phyloP scores from a whole-genome alignment of 352 stramenopile genomes.

The Pythium brachiatum region DNA sequence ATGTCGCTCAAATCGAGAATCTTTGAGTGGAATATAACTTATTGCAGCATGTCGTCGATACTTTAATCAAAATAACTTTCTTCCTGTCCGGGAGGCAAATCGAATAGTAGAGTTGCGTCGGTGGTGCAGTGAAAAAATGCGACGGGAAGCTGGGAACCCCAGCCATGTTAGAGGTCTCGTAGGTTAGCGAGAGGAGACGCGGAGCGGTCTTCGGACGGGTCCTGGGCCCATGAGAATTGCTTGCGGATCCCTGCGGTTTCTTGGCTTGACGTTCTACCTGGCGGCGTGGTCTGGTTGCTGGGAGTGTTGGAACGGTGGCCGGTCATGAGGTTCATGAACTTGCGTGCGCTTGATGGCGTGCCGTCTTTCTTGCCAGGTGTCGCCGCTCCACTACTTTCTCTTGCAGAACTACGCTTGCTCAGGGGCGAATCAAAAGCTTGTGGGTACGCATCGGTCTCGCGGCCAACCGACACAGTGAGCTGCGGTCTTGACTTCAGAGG shows the following conservation, averaged over 20 bases:
- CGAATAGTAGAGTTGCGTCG: too few species aligned
- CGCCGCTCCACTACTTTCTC: neutral
- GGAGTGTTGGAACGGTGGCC: slow-evolving; percentile 10
- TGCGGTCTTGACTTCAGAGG: slow-evolving; percentile 1
- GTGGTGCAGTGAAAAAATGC: too few species aligned
- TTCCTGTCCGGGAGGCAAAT: too few species aligned
- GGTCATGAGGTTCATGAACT: slow-evolving; percentile 22
- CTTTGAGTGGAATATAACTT: too few species aligned
- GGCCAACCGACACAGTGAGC: slow-evolving; percentile 7
- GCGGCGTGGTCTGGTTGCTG: neutral
- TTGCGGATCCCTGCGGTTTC: neutral
- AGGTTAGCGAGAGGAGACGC: slow-evolving; percentile 3
- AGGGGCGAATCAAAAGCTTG: slow-evolving; percentile 1
- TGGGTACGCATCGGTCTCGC: neutral
- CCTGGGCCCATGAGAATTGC: neutral
- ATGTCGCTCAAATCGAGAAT: too few species aligned
- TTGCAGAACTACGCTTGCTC: neutral
- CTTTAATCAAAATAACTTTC: too few species aligned
- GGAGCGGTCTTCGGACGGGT: slow-evolving; percentile 9
- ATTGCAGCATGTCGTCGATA: too few species aligned
- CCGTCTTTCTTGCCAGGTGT: slow-evolving; percentile 18
- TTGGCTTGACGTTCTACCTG: neutral
- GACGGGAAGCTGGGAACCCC: too few species aligned
- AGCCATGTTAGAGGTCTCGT: slow-evolving; percentile 6
- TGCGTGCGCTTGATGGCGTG: slow-evolving; percentile 6